These are phyloP conservation scores for Populus pruinosa DNA, from an alignment of 345 rosid genomes.

Conservation along the genomic window DNA sequence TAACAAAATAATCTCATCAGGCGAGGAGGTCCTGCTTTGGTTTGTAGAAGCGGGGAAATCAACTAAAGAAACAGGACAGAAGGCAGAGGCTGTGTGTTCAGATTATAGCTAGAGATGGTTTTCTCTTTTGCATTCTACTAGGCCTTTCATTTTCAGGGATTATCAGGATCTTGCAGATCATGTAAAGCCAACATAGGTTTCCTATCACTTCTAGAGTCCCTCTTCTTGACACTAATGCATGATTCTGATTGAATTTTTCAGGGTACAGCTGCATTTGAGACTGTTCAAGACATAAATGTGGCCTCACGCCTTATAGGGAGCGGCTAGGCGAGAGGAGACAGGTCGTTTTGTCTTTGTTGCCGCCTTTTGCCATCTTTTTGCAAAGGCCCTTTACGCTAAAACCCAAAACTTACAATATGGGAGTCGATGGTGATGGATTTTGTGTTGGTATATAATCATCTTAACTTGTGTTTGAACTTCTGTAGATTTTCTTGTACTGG, in stretches of 20 bases:
- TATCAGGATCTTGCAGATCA: slow-evolving; percentile 69
- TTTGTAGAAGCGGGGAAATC: slow-evolving; percentile 52
- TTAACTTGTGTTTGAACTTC: background rate
- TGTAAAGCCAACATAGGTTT: slow-evolving; percentile 24
- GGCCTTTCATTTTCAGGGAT: slow-evolving; percentile 62
- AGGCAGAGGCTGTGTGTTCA: slow-evolving; percentile 60
- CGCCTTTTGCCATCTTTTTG: background rate
- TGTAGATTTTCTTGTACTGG: background rate
- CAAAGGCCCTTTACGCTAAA: background rate
- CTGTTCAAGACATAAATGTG: slow-evolving; percentile 53
- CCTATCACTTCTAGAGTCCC: background rate
- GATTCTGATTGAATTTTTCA: slow-evolving; percentile 18
- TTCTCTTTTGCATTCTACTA: slow-evolving; percentile 55
- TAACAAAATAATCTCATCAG: slow-evolving; percentile 26
- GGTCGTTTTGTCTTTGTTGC: background rate
- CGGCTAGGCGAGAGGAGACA: background rate
- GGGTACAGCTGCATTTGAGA: slow-evolving; percentile 67
- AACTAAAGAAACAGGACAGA: slow-evolving; percentile 43
- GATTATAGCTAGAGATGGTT: slow-evolving; percentile 82
- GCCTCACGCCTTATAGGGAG: slow-evolving; percentile 62
- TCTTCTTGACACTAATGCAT: background rate
- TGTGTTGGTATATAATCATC: slow-evolving; percentile 1
- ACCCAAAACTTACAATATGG: background rate
- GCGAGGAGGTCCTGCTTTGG: slow-evolving; percentile 55
- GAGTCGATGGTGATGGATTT: background rate